Base-by-base conservation (phyloP, 2,329 filamentous ascomycete genomes). In the Diplodia mutila region DNA sequence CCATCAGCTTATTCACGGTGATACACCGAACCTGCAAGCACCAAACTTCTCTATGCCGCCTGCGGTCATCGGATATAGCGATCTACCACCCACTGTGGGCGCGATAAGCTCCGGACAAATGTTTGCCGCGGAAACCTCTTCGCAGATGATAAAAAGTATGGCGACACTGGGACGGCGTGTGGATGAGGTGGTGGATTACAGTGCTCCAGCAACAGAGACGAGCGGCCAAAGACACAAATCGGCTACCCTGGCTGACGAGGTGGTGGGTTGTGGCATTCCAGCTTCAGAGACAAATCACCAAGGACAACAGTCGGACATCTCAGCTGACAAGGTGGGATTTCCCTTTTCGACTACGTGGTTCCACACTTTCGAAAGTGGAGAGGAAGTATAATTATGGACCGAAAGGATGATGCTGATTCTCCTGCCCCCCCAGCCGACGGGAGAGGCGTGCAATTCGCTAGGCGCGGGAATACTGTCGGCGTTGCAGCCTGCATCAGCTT, bases 1-100 rank as follows among this genome's bases (percentile, higher is more conserved):
- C 11, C 64, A 63, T 27, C 34, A 18, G 5, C 59, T 63, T 16
- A 63, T 63, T n/a, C 46, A 63, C 14, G 59, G 59, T 18, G 59
- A 63, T 9, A 63, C 59, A 4, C 59, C 59, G 2, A 63, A 63
- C 29, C 59, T 63, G 1, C 59, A 51, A 46, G 42, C 59, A 8
- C 55, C 23, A 4, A 61, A 61, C 39, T 61, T 61, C 25, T 61
- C 55, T 2, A 61, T 61, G 25, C 7, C n/a, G 14, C 37, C 2
- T 16, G 21, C 6, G 18, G 14, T 25, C 23, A 9, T 11, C 34
- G 54, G 21, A 14, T 25, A 46, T 37, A 46, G 37, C 34, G 54
- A 46, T 8, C 16, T 59, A 37, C 54, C 54, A 2, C 54, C 37
- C 18, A 37, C 18, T 7, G 32, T 53, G 51, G 51, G 51, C 18